Evolutionary conservation across 2,329 filamentous ascomycete genomes (phyloP).

Genomic region (Aspergillus chevalieri): DNA sequence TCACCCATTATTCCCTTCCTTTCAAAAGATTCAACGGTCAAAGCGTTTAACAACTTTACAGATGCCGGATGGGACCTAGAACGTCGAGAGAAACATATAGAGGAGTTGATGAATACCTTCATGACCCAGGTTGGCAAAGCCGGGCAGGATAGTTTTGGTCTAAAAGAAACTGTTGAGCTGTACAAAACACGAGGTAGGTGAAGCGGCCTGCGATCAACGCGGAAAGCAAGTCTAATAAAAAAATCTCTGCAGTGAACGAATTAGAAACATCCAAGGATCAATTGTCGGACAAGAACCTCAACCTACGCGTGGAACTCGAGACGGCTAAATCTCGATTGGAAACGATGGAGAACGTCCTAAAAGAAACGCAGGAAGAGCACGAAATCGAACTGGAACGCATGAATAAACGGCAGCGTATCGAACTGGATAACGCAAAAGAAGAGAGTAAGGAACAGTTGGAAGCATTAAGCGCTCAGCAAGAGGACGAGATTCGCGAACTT

Average conservation of each 20-base stretch:
- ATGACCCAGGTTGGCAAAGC: constrained; percentile 66
- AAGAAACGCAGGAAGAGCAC: constrained; percentile 48
- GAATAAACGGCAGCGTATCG: constrained; percentile 46
- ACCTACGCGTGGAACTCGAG: constrained; percentile 63
- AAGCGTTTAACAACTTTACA: constrained; percentile 46
- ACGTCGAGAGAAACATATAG: constrained; percentile 67
- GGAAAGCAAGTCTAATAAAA: not conserved
- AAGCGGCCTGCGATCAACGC: constrained; percentile 1
- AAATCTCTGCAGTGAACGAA: constrained; percentile 45
- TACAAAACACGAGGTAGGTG: constrained; percentile 68
- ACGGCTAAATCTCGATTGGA: constrained; percentile 50
- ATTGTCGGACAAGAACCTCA: constrained; percentile 47
- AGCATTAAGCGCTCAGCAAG: constrained; percentile 54
- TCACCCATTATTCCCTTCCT: constrained; percentile 49
- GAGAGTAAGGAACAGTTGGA: constrained; percentile 50
- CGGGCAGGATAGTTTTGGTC: constrained; percentile 58
- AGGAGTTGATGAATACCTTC: constrained; percentile 65
- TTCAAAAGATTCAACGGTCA: constrained; percentile 66
- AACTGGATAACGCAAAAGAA: constrained; percentile 39
- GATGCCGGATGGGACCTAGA: constrained; percentile 64
- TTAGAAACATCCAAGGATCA: constrained; percentile 50
- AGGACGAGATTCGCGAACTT: constrained; percentile 61
- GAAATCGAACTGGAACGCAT: constrained; percentile 49
- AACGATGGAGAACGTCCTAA: constrained; percentile 44
- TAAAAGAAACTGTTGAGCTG: constrained; percentile 68